Evolutionary conservation across 1,284 basidiomycete species (phyloP), one percentile per base, ranked within the genome.

Genomic region (Coriolopsis trogii): DNA sequence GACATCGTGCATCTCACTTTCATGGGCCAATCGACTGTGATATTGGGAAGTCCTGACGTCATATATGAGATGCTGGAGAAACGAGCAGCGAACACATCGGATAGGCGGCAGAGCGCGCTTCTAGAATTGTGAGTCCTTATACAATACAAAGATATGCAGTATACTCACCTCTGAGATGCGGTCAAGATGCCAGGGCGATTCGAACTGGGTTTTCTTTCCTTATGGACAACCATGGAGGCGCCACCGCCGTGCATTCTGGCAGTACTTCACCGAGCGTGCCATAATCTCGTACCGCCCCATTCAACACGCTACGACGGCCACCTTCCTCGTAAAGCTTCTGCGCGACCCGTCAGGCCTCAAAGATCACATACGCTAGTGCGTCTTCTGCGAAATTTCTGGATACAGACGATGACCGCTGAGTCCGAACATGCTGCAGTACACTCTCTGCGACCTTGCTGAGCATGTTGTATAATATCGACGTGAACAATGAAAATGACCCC

Each of bases 391-490:
- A 4, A 6, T 37, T 26, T 3, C 25, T 6, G 8, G 25, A 16
- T 1, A 3, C 25, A 15, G 10, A 36, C 29, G 1, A 18, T 3
- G 1, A 6, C 15, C 21, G 8, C 8, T 12, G 6, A 12, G 12
- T 15, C n/a, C 23, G 69, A 67, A 26, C 4, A 2, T 24, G 10
- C 34, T 5, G 3, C 26, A 57, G 55, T 30, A 59, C 59, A n/a
- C 60, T 61, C 41, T 66, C 59, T 12, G 65, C 66, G 2, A 63
- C 67, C 20, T 64, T 66, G 37, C 60, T 70, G 49, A 59, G 55
- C n/a, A 58, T 72, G 16, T 49, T 66, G 7, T 63, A 72, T 52
- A 71, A 69, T 16, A 64, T 71, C 43, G 55, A 64, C 33, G 59
- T 63, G 3, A 41, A 61, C 24, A 61, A 61, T 9, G 46, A 55